Evolutionary conservation across 2,329 filamentous ascomycete genomes (phyloP).

Genomic region (Penicillium fuscoglaucum): DNA sequence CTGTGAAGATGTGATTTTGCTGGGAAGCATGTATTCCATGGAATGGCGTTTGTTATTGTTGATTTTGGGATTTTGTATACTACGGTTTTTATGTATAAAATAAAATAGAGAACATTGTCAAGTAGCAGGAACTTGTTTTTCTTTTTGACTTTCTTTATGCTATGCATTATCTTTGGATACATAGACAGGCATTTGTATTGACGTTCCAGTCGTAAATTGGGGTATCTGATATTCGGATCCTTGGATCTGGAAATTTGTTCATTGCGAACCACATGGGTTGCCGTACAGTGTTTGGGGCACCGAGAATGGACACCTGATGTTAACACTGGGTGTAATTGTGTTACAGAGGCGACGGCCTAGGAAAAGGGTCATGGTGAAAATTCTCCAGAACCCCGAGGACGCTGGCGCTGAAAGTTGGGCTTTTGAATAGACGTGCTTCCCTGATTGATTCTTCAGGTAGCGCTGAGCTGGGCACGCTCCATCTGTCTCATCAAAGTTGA

Average conservation of each 20-base stretch:
- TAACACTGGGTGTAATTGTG: background rate
- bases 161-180: background rate
- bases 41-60: slow-evolving; percentile 11
- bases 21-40: slow-evolving; percentile 9
- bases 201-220: background rate
- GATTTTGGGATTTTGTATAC: slow-evolving; percentile 8
- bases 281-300: slow-evolving; percentile 3
- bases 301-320: slow-evolving; percentile 1
- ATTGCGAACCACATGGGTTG: background rate
- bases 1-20: background rate
- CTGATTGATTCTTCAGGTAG: slow-evolving; percentile 28
- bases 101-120: slow-evolving; percentile 2
- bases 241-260: background rate
- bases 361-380: background rate
- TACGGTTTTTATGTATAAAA: slow-evolving; percentile 11
- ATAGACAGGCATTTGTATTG: background rate
- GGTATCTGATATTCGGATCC: background rate
- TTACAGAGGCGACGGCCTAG: background rate
- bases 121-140: background rate
- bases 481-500: slow-evolving; percentile 54
- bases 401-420: background rate
- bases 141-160: background rate
- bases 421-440: background rate
- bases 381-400: background rate
- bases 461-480: slow-evolving; percentile 48